These are phyloP conservation scores for Camellia granthamiana DNA, from an alignment of 148 eudicot species.

Conservation along the genomic window DNA sequence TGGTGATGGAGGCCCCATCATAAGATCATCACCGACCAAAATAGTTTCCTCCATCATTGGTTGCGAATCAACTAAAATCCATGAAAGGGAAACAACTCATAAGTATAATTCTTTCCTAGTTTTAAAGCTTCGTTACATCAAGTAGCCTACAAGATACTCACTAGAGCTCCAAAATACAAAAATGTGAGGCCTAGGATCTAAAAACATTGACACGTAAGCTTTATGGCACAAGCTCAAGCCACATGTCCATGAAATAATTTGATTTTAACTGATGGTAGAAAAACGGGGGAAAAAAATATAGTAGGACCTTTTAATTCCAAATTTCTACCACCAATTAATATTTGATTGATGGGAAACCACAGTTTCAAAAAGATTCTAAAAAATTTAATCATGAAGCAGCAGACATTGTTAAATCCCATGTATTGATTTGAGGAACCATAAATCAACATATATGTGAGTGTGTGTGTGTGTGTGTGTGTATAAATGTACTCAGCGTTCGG, in stretches of 20 bases:
- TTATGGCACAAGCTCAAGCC: neutral
- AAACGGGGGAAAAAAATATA: neutral
- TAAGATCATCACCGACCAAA: constrained; percentile 95
- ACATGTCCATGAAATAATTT: neutral
- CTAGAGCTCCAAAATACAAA: no score
- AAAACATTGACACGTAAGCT: neutral
- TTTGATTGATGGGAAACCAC: neutral
- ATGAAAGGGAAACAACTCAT: constrained; percentile 15
- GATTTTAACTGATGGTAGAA: neutral
- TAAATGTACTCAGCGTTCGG: no score
- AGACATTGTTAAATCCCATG: neutral
- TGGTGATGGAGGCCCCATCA: constrained; percentile 99
- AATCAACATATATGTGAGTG: neutral
- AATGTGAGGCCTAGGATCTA: neutral
- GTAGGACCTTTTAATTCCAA: no score
- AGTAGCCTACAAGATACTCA: neutral
- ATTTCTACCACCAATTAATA: neutral
- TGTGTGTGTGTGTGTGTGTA: no score
- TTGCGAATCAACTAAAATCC: constrained; percentile 70
- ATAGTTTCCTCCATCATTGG: constrained; percentile 94
- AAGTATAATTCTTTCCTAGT: neutral
- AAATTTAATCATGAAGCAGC: neutral
- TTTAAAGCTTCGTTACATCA: neutral
- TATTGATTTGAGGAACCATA: neutral
- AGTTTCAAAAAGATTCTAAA: neutral